A percentile compares a stretch with the other conserved stretches of the same genome.
Evolutionary conservation across 2,329 filamentous ascomycete genomes (phyloP).

Genomic region (Colletotrichum sp.): DNA sequence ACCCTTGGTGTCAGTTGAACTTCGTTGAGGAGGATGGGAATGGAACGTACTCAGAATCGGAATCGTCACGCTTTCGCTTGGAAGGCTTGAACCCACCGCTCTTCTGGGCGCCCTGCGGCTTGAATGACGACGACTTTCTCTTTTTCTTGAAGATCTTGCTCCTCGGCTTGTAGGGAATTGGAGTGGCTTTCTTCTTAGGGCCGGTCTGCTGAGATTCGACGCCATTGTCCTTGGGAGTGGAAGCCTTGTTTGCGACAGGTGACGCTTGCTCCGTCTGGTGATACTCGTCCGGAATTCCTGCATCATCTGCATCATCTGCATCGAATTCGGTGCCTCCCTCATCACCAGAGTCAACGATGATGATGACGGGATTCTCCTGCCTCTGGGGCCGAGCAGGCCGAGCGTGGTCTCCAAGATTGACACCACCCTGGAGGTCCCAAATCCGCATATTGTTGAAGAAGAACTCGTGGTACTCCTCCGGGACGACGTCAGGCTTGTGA

Average conservation of each 20-base stretch:
- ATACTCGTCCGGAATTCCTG: too few species aligned
- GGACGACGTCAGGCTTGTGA: neutral
- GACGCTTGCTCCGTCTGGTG: neutral
- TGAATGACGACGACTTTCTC: too few species aligned
- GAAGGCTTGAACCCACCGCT: too few species aligned
- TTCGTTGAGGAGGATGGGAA: fast-evolving
- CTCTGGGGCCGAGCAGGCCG: neutral
- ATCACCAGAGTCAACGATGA: neutral
- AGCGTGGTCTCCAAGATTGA: neutral
- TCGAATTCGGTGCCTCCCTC: neutral
- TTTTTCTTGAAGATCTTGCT: neutral
- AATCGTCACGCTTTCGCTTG: too few species aligned
- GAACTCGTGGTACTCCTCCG: neutral
- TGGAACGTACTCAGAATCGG: too few species aligned
- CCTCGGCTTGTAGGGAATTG: neutral
- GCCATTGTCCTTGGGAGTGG: too few species aligned
- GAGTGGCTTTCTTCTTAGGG: neutral
- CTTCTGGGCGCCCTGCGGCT: too few species aligned
- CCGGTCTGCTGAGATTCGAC: neutral
- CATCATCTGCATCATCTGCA: too few species aligned
- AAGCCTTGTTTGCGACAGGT: neutral
- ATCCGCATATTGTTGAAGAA: neutral
- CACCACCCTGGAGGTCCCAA: neutral
- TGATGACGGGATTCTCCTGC: neutral
- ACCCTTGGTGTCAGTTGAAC: too few species aligned